These are phyloP conservation scores for Monosporozyma yasuniensis DNA, from an alignment of 805 yeast genomes.

Conservation along the genomic window DNA sequence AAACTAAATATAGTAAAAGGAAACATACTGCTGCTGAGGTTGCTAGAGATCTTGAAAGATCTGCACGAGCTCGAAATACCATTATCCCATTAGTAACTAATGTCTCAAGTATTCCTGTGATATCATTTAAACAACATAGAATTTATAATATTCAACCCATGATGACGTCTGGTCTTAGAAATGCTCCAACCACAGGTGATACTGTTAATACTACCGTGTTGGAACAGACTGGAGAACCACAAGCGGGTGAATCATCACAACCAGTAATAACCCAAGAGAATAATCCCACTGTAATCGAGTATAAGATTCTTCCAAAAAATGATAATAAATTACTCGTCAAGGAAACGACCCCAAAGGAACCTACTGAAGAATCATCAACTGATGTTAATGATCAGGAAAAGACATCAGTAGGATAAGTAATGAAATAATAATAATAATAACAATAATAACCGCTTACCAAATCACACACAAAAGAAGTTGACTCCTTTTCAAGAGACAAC, in stretches of 20 bases:
- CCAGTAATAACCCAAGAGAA: neutral
- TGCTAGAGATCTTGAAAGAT: neutral
- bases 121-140: neutral
- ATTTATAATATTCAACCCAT: neutral
- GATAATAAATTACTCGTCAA: neutral
- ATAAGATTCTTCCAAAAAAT: neutral
- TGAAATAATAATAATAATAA: neutral
- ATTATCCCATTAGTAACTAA: neutral
- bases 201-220: neutral
- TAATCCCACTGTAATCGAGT: too few relatives aligned
- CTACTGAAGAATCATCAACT: neutral
- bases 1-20: slow-evolving; percentile 26
- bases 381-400: neutral
- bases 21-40: slow-evolving; percentile 10
- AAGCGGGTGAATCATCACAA: neutral
- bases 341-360: neutral
- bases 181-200: neutral
- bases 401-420: neutral
- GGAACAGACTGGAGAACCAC: neutral
- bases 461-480: too few relatives aligned
- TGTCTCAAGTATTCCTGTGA: neutral
- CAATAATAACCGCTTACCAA: too few relatives aligned
- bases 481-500: neutral
- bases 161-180: neutral
- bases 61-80: neutral